phyloP scores from a whole-genome alignment of 2,329 filamentous ascomycete genomes.

The Tolypocladium tropicale region DNA sequence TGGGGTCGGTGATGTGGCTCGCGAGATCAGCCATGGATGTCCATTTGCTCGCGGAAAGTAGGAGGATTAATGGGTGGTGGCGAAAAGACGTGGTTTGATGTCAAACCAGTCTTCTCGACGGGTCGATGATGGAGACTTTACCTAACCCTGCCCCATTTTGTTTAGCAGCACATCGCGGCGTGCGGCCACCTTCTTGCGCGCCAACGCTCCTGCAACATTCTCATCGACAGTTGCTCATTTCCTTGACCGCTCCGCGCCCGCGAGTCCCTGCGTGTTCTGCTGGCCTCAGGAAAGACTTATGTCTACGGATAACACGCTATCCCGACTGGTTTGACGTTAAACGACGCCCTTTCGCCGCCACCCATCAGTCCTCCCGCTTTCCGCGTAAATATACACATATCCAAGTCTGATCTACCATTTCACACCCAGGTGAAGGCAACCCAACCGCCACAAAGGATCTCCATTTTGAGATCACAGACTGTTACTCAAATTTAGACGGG shows the following conservation, averaged over 20 bases:
- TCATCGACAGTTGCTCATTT: not conserved
- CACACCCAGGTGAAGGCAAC: no score
- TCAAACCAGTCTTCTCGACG: not conserved
- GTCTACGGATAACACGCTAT: not conserved
- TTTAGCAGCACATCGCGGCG: not conserved
- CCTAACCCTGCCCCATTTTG: not conserved
- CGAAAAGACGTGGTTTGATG: not conserved
- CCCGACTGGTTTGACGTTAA: not conserved
- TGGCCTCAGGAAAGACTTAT: not conserved
- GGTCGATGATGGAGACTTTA: no score
- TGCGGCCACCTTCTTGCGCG: not conserved
- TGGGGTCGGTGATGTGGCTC: conserved; percentile 39
- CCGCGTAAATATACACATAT: conserved; percentile 4
- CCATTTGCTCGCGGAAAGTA: conserved; percentile 2
- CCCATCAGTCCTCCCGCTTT: not conserved
- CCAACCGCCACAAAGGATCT: no score
- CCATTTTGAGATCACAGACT: no score
- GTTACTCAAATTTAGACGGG: no score
- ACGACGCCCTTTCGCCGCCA: not conserved
- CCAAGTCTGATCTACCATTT: conserved; percentile 41
- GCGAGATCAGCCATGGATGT: conserved; percentile 42
- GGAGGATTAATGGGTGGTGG: not conserved
- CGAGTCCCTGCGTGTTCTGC: not conserved
- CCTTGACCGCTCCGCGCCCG: not conserved
- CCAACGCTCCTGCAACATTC: not conserved